A percentile compares a stretch with the other conserved stretches of the same genome.
These are phyloP conservation scores for Wallemia ichthyophaga DNA, from an alignment of 1,284 basidiomycete species.

Conservation along the genomic window DNA sequence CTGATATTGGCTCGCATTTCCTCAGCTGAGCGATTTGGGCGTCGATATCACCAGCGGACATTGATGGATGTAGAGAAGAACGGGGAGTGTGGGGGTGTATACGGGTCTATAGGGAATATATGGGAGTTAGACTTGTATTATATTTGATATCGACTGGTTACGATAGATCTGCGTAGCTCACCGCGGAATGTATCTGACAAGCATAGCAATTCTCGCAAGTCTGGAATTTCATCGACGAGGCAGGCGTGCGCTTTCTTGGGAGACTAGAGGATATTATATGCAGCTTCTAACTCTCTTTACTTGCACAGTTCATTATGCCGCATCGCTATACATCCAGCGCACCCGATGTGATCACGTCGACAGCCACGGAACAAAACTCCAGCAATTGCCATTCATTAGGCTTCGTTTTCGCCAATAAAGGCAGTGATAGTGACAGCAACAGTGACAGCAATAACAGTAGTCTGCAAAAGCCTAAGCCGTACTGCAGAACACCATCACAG, in stretches of 20 bases:
- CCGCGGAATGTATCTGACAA: no score
- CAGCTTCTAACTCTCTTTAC: neutral
- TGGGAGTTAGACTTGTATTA: no score
- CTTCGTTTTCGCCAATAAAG: neutral
- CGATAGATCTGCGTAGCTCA: no score
- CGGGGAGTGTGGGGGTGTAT: neutral
- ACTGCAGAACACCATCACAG: neutral
- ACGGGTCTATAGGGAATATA: no score
- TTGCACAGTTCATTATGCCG: neutral
- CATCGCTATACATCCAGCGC: neutral
- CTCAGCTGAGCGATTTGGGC: slow-evolving; percentile 32
- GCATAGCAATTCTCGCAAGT: no score
- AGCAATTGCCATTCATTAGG: neutral
- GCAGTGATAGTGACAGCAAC: no score
- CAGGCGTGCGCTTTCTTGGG: neutral
- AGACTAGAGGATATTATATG: neutral
- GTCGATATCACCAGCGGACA: slow-evolving; percentile 3
- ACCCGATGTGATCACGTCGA: neutral
- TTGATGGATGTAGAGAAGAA: neutral
- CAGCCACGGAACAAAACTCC: neutral
- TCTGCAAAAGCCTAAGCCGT: neutral
- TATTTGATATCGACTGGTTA: no score
- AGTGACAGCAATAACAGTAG: neutral
- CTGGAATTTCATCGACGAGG: neutral
- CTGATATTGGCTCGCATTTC: slow-evolving; percentile 71